Base-by-base conservation (phyloP, 2,329 filamentous ascomycete genomes). In the Xylariaceae sp. region DNA sequence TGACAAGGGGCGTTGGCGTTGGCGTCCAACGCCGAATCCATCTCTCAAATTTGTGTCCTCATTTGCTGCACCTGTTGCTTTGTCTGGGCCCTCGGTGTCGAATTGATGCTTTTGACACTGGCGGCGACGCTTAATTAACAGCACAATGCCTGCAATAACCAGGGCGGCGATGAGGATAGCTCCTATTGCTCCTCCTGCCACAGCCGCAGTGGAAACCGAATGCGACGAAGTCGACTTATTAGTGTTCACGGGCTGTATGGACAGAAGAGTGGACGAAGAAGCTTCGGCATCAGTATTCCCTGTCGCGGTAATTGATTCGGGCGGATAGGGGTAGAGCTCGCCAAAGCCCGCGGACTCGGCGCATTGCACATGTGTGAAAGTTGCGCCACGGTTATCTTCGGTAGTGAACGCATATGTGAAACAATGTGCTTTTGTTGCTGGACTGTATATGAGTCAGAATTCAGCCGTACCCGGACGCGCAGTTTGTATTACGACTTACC, bases 301-400 rank as follows among this genome's bases (percentile, higher is more conserved):
- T 6, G 42, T 45, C 14, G 49, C 58, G 16, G 59, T 58, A 17
- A 34, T 54, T n/a, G 60, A 33, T 22, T 63, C 63, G 6, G 60
- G 62, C 3, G 65, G 65, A 19, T 56, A 63, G 1, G 64, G 63
- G 39, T 60, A 64, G 48, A 68, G 43, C 47, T 66, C 57, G 18
- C 61, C 64, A 42, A 60, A 63, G 7, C 54, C 54, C 3, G 54
- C 45, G 7, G 58, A 48, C 19, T 56, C 49, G 31, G 64, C 58
- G 39, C 66, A 68, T 41, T 57, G 56, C 2, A 68, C 51, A 46
- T 63, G 55, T 11, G 61, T 66, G 31, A 62, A 61, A 1, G 63
- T 66, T 11, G 49, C 45, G 2, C 52, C 56, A 6, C 60, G 59
- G 11, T 54, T 47, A 2, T 51, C 48, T 5, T 51, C 47, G 1